Percentiles rank a stretch among this genome's conserved stretches.
Conservation (phyloP, 768 basidiomycete genomes). For the Cyclocybe aegerita region DNA sequence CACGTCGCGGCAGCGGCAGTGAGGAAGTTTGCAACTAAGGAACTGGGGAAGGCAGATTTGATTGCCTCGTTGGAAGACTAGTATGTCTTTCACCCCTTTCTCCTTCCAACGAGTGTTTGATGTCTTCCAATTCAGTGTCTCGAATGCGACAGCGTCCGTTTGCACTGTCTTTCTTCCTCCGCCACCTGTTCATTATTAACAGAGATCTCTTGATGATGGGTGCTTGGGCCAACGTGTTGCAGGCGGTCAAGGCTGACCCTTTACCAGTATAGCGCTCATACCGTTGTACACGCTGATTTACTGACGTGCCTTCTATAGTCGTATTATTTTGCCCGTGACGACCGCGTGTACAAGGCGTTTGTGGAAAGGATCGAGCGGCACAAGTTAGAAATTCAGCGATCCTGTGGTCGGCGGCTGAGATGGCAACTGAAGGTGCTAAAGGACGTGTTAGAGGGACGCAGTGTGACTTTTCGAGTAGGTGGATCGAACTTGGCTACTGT, state of each 20-base stretch:
- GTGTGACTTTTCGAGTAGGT: slow-evolving; percentile 64
- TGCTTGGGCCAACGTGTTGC: slow-evolving; percentile 70
- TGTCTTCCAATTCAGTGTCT: slow-evolving; percentile 48
- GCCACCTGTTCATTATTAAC: background rate
- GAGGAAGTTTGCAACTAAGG: slow-evolving; percentile 82
- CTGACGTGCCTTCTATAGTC: slow-evolving; percentile 40
- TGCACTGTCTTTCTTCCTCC: background rate
- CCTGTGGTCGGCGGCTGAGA: slow-evolving; percentile 55
- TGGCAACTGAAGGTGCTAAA: slow-evolving; percentile 70
- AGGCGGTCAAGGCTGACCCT: slow-evolving; percentile 55
- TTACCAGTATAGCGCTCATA: slow-evolving; percentile 61
- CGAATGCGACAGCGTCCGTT: slow-evolving; percentile 75
- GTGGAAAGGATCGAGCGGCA: slow-evolving; percentile 45
- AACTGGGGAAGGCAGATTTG: slow-evolving; percentile 72
- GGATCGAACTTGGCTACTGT: background rate
- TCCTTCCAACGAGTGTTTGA: background rate
- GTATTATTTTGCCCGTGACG: slow-evolving; percentile 94
- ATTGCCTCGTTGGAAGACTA: slow-evolving; percentile 90
- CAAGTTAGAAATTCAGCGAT: slow-evolving; percentile 45
- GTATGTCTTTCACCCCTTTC: slow-evolving; percentile 41
- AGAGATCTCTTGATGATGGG: slow-evolving; percentile 80
- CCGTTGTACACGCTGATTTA: background rate
- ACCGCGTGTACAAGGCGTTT: slow-evolving; percentile 78
- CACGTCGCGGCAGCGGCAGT: slow-evolving; percentile 73
- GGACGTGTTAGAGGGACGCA: slow-evolving; percentile 64